phyloP scores from a whole-genome alignment of 2,329 filamentous ascomycete species.

The Zasmidium citrigriseum region DNA sequence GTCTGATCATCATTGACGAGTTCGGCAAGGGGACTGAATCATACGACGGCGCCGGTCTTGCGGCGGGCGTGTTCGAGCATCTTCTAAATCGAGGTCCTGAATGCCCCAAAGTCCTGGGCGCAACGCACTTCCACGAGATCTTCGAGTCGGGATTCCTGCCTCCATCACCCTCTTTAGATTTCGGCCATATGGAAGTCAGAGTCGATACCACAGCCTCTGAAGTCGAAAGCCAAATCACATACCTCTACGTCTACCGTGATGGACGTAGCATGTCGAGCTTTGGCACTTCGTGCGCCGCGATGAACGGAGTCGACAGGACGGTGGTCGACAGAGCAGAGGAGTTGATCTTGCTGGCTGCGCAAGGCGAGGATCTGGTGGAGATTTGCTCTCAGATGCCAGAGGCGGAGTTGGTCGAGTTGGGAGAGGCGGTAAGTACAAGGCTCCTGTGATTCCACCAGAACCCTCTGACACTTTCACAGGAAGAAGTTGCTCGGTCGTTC shows the following conservation, averaged over 20 bases:
- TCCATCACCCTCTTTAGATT: slow-evolving; percentile 52
- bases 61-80: slow-evolving; percentile 62
- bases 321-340: slow-evolving; percentile 76
- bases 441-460: background rate
- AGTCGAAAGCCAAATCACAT: slow-evolving; percentile 56
- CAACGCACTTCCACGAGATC: slow-evolving; percentile 71
- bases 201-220: slow-evolving; percentile 55
- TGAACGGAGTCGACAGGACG: slow-evolving; percentile 76
- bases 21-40: slow-evolving; percentile 74
- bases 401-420: slow-evolving; percentile 66
- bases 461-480: slow-evolving; percentile 31
- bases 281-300: slow-evolving; percentile 77
- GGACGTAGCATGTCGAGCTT: slow-evolving; percentile 81
- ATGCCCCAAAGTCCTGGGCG: slow-evolving; percentile 61
- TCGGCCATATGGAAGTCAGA: slow-evolving; percentile 72
- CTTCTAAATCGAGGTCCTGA: slow-evolving; percentile 51
- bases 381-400: slow-evolving; percentile 68
- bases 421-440: slow-evolving; percentile 58
- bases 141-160: slow-evolving; percentile 65
- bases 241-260: slow-evolving; percentile 37
- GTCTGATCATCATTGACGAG: slow-evolving; percentile 87
- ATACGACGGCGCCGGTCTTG: slow-evolving; percentile 64
- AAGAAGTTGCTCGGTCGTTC: slow-evolving; percentile 46
- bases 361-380: slow-evolving; percentile 73
- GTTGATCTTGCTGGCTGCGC: slow-evolving; percentile 66